A percentile compares a stretch with the other conserved stretches of the same genome.
phyloP scores from a whole-genome alignment of 352 stramenopile genomes.

The Hyaloperonospora brassicae region DNA sequence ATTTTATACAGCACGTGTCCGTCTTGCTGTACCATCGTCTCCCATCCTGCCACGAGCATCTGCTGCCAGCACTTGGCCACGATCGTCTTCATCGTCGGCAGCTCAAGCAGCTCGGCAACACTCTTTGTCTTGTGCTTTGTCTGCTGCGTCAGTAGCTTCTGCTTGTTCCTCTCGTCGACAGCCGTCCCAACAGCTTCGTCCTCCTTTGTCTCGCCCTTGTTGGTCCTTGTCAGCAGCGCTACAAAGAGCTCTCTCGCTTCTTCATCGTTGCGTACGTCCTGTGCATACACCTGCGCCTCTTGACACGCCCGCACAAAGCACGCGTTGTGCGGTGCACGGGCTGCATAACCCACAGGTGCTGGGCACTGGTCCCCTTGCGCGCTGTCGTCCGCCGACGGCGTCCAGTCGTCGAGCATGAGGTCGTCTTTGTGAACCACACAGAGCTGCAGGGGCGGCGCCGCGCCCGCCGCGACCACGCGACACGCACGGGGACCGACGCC shows the following conservation, averaged over 20 bases:
- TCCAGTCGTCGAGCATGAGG: constrained; percentile 20
- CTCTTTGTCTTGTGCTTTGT: constrained; percentile 1
- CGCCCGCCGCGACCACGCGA: constrained; percentile 20
- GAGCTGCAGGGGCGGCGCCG: constrained; percentile 42
- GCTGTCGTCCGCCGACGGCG: constrained; percentile 25
- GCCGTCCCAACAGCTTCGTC: constrained; percentile 16
- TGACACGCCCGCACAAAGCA: constrained; percentile 47
- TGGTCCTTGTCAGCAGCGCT: constrained; percentile 24
- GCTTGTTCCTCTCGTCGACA: constrained; percentile 3
- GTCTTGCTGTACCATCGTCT: constrained; percentile 45
- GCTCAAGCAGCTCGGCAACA: constrained; percentile 20
- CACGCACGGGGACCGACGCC: constrained; percentile 40
- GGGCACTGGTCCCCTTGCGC: constrained; percentile 30
- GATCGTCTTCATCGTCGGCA: constrained; percentile 21
- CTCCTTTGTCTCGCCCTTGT: constrained; percentile 16
- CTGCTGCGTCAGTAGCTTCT: constrained; percentile 5
- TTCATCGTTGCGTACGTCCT: constrained; percentile 22
- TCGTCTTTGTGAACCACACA: constrained; percentile 43
- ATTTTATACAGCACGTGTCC: constrained; percentile 59
- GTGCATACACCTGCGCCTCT: constrained; percentile 32
- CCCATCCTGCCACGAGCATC: constrained; percentile 55
- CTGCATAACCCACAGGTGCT: constrained; percentile 29
- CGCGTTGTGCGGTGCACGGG: constrained; percentile 33
- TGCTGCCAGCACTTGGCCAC: constrained; percentile 41
- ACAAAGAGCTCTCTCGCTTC: constrained; percentile 31